phyloP scores from a whole-genome alignment of 495 filamentous ascomycete genomes.

The Penicillium salamii region DNA sequence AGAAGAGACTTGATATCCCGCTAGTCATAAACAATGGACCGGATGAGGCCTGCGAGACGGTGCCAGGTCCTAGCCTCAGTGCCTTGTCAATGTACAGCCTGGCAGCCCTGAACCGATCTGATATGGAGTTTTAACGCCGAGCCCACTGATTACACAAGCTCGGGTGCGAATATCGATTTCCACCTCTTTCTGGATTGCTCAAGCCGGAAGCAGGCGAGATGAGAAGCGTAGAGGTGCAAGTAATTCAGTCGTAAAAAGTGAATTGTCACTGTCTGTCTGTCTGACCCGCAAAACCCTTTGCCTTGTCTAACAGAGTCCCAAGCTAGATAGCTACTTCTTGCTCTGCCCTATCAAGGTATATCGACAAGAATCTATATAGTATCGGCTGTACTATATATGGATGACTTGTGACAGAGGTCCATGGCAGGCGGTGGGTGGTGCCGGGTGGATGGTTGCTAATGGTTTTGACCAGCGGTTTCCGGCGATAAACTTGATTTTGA shows the following conservation, averaged over 20 bases:
- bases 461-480: not conserved
- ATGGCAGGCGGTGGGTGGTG: conserved; percentile 10
- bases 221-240: conserved; percentile 25
- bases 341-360: conserved; percentile 64
- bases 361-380: conserved; percentile 66
- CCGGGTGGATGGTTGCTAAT: conserved; percentile 1
- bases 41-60: not conserved
- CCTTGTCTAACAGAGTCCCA: conserved; percentile 45
- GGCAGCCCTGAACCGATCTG: not conserved
- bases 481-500: not conserved
- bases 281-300: conserved; percentile 31
- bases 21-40: not conserved
- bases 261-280: conserved; percentile 41
- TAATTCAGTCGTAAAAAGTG: conserved; percentile 42
- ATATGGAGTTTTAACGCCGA: conserved; percentile 7
- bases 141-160: conserved; percentile 40
- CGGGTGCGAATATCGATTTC: conserved; percentile 10
- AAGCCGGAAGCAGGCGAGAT: conserved; percentile 12
- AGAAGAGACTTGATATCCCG: not conserved
- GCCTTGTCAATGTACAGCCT: conserved; percentile 1
- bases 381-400: conserved; percentile 53
- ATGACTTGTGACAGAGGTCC: conserved; percentile 37
- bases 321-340: conserved; percentile 53
- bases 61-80: not conserved
- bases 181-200: conserved; percentile 3